Evolutionary conservation across 2,329 filamentous ascomycete species (phyloP), one percentile per base, ranked within the genome.

Genomic region (Colletotrichum sp.): DNA sequence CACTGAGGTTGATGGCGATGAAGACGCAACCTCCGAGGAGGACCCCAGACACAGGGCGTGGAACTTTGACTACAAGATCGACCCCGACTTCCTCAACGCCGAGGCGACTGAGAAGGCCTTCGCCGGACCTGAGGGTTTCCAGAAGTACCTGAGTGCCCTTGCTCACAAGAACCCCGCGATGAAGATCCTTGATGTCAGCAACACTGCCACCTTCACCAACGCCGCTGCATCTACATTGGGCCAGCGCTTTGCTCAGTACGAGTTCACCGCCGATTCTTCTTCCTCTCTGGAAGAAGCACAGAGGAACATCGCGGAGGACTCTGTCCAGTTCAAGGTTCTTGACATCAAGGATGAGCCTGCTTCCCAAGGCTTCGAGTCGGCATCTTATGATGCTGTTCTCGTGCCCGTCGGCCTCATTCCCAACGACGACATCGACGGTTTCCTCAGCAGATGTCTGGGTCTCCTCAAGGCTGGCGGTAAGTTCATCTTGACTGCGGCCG

Each of bases 231-330:
- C n/a, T 21, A 52, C n/a, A 21, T 21, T 52, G n/a, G n/a, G 43
- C 43, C n/a, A 52, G 43, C 43, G 43, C 43, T 21, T 13, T 52
- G 5, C n/a, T 21, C 43, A 52, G 43, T 52, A 52, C 43, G 43
- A 52, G n/a, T 52, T 52, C 55, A 75, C 62, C 18, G 59, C 71
- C 18, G 67, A 74, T 12, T 67, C 66, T 8, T 48, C 48, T 36
- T 74, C 71, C 34, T 21, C 43, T 52, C 4, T 52, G 43, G 70
- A 70, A 58, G 71, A 67, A 9, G 58, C 71, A 8, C 67, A 73
- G 7, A 89, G 88, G 72, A 84, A 83, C 8, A 89, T 83, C 78
- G 89, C 88, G 0, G 87, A 89, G 65, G 84, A 88, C 18, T 85
- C 85, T 1, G 77, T 81, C 38, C 67, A 78, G 8, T 81, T 77